Conservation (phyloP, 495 filamentous ascomycete genomes). For the Talaromyces adpressus region DNA sequence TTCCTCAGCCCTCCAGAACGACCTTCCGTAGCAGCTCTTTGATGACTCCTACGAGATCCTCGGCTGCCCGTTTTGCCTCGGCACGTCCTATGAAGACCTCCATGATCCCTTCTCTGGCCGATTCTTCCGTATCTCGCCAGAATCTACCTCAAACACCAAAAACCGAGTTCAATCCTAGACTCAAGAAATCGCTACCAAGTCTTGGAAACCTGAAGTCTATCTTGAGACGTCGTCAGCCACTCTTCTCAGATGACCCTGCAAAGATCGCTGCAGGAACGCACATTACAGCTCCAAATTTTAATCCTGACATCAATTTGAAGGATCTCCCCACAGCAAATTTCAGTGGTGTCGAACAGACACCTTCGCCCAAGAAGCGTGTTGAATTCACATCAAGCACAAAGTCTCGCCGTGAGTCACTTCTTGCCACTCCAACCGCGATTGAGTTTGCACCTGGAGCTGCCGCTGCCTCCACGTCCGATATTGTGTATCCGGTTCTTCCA, state of each 20-base stretch:
- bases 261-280: slow-evolving; percentile 59
- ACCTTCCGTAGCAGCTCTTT: slow-evolving; percentile 39
- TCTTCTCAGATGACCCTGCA: slow-evolving; percentile 52
- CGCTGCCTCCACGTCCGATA: slow-evolving; percentile 21
- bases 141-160: slow-evolving; percentile 36
- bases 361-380: slow-evolving; percentile 52
- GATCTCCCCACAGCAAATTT: slow-evolving; percentile 24
- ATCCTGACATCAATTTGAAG: slow-evolving; percentile 38
- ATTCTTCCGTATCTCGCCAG: slow-evolving; percentile 40
- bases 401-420: slow-evolving; percentile 27
- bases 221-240: slow-evolving; percentile 50
- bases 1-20: slow-evolving; percentile 29
- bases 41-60: slow-evolving; percentile 77
- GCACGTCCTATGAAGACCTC: slow-evolving; percentile 48
- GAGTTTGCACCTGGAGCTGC: slow-evolving; percentile 27
- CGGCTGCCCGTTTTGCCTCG: slow-evolving; percentile 56
- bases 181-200: slow-evolving; percentile 36
- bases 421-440: slow-evolving; percentile 37
- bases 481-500: slow-evolving; percentile 39
- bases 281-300: slow-evolving; percentile 39
- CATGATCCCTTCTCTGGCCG: slow-evolving; percentile 46
- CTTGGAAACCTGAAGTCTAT: slow-evolving; percentile 51
- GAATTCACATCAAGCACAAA: slow-evolving; percentile 52
- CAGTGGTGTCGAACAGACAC: slow-evolving; percentile 24
- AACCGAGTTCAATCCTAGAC: slow-evolving; percentile 39